These are phyloP conservation scores for Erysimum pusillum DNA, from an alignment of 441 rosid species.

Conservation along the genomic window DNA sequence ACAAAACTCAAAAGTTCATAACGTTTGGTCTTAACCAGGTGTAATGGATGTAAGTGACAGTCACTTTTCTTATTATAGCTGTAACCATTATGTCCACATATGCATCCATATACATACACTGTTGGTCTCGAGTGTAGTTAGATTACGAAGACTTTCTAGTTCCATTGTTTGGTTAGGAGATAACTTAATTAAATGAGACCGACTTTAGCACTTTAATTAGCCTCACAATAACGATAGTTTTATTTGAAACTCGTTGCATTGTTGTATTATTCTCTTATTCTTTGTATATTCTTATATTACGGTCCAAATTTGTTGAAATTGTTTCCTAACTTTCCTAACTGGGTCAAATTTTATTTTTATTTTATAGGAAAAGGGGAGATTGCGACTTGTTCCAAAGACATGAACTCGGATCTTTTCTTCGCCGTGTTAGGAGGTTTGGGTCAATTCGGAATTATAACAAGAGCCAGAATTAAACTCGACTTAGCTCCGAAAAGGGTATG, in stretches of 20 bases:
- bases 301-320: conserved; percentile 19
- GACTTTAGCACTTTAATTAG: conserved; percentile 25
- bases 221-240: conserved; percentile 14
- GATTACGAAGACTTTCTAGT: conserved; percentile 33
- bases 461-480: conserved; percentile 78
- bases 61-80: conserved; percentile 15
- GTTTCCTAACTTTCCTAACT: conserved; percentile 12
- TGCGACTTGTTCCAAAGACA: conserved; percentile 65
- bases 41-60: conserved; percentile 35
- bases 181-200: conserved; percentile 29
- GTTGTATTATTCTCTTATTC: background rate
- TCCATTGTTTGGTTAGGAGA: conserved; percentile 39
- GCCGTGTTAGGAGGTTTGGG: conserved; percentile 95
- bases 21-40: conserved; percentile 39
- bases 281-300: background rate
- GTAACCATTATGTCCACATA: conserved; percentile 36
- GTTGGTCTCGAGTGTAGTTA: conserved; percentile 31
- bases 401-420: conserved; percentile 73
- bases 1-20: conserved; percentile 38
- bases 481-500: conserved; percentile 78
- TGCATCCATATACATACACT: background rate
- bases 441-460: conserved; percentile 88
- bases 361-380: conserved; percentile 78
- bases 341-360: conserved; percentile 6
- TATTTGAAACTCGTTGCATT: conserved; percentile 1